Evolutionary conservation across 345 rosid genomes (phyloP), one percentile per base, ranked within the genome.

Genomic region (Carallia pectinifolia): DNA sequence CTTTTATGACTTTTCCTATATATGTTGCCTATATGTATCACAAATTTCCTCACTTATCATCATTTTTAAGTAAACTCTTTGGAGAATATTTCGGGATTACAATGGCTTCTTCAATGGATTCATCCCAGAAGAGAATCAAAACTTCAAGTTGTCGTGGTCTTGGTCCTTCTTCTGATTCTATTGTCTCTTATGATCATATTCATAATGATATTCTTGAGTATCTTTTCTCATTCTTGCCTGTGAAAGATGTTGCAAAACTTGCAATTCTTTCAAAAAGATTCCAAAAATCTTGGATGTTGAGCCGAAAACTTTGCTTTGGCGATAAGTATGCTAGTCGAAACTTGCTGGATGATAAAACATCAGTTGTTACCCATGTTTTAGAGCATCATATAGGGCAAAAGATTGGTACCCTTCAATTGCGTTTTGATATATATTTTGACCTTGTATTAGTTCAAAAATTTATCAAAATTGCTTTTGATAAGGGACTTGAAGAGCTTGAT

Each of bases 401-500:
- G 1, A 72, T 77, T 16, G 13, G 60, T 1, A 23, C 53, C 4
- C 44, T 77, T 3, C 52, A 33, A 15, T 8, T 77, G 8, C 6
- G 7, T 61, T 62, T 77, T 53, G 64, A 52, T 61, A 68, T 64
- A 15, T 23, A 12, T 0, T 65, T 40, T 1, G 52, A 15, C 0
- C 79, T 58, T 17, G 10, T 1, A 1, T 7, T 15, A n/a, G 71
- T 66, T 7, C 30, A 16, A 4, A 53, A 53, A 2, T 81, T 80
- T 80, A 75, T 72, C 50, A 39, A 59, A 33, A 23, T 29, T 1
- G 55, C 56, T 1, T 13, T 52, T 5, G 19, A 53, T 2, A 81
- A 77, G 50, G 74, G 62, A 4, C 70, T 81, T 3, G 75, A 77
- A 50, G 80, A 69, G 77, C 54, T 81, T 27, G 72, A 77, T 7